Base-by-base conservation (phyloP, 306 rosid genomes). In the Rosa rugosa region DNA sequence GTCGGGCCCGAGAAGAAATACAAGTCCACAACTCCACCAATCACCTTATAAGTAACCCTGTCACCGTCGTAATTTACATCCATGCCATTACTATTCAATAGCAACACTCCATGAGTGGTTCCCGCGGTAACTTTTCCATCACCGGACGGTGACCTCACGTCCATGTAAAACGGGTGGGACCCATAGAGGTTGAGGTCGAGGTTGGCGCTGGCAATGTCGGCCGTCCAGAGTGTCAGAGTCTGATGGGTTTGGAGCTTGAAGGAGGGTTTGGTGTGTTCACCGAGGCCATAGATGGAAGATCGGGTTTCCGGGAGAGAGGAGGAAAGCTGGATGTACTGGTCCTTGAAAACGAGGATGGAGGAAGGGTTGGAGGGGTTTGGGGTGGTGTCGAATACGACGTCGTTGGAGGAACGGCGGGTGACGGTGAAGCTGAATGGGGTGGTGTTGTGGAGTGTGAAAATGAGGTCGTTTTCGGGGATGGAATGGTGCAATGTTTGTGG, bases 101-200 rank as follows among this genome's bases (percentile, higher is more conserved):
- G 59, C 84, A 94, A 75, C 41, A 92, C 98, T 41, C 97, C 98
- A 80, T 94, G 97, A 11, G 89, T 84, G 12, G 85, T 79, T 20
- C 97, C 97, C 3, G 66, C 81, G 51, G 73, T 40, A 67, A 84
- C 84, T 64, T 44, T 75, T 12, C 91, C 95, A 65, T 79, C 89
- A 0, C 10, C 10, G 1, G 90, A 84, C 1, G 87, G 80, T 1
- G 90, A 87, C 45, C 94, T 82, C 59, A 92, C 84, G 9, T 94
- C 97, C 75, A 94, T 66, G 83, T 92, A 94, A 80, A 94, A 94
- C 0, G 97, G 98, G 81, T 94, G 98, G 20, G 97, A 89, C 16
- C 97, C 97, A 50, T 92, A 94, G 63, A 90, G 94, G 78, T 94
- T 94, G 38, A 87, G 3, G 17, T 94, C 85, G 7, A 68, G n/a